phyloP scores from a whole-genome alignment of 805 yeast genomes.

The Candida golubevii region DNA sequence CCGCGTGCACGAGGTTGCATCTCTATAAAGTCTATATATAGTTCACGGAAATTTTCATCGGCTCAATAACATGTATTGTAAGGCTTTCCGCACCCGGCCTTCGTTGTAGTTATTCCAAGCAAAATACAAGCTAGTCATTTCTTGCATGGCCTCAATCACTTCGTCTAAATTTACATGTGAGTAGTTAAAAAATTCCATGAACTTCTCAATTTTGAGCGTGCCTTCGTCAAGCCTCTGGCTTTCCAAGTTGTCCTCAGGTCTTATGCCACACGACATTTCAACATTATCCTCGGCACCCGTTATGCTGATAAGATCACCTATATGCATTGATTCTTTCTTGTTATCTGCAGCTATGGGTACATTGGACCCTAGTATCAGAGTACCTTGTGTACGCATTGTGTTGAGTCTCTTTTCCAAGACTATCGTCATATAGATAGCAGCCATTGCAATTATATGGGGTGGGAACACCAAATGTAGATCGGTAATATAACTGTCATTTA shows the following conservation, averaged over 20 bases:
- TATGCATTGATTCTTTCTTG: conserved; percentile 24
- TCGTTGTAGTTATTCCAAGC: conserved; percentile 87
- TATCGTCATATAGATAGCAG: conserved; percentile 76
- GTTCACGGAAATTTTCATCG: conserved; percentile 11
- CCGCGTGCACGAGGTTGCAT: not conserved
- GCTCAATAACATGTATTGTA: conserved; percentile 39
- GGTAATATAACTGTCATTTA: conserved; percentile 86
- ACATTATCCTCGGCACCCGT: conserved; percentile 4
- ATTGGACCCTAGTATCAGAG: conserved; percentile 7
- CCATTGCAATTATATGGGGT: conserved; percentile 82
- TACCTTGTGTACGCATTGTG: conserved; percentile 14
- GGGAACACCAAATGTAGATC: conserved; percentile 80
- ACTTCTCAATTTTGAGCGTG: conserved; percentile 46
- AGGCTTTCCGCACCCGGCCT: conserved; percentile 45
- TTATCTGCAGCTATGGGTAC: conserved; percentile 11
- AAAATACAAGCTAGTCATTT: conserved; percentile 73
- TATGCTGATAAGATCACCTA: conserved; percentile 35
- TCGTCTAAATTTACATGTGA: conserved; percentile 75
- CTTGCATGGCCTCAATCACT: conserved; percentile 80
- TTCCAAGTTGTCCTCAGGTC: conserved; percentile 17
- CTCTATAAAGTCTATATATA: not conserved
- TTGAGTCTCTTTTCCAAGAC: conserved; percentile 45
- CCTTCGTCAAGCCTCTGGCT: conserved; percentile 32
- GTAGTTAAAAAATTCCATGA: conserved; percentile 64
- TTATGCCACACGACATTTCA: conserved; percentile 1